phyloP scores from a whole-genome alignment of 495 filamentous ascomycete genomes.

The Neurospora sublineolata region DNA sequence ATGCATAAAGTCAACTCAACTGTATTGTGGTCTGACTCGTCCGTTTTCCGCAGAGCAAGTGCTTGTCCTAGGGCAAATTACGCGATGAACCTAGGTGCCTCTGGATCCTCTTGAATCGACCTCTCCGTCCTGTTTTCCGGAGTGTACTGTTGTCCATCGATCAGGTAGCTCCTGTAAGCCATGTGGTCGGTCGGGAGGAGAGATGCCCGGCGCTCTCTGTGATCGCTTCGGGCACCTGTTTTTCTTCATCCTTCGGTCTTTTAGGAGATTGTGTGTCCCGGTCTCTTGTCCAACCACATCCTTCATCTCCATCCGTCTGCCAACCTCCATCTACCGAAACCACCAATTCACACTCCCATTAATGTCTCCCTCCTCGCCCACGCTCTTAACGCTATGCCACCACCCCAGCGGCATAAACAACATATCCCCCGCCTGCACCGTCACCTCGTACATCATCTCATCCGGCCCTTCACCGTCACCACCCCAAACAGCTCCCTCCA shows the following conservation, averaged over 20 bases:
- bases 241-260: no score
- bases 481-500: constrained; percentile 64
- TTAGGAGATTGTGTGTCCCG: no score
- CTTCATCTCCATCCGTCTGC: no score
- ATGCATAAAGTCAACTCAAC: background rate
- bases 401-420: constrained; percentile 85
- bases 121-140: background rate
- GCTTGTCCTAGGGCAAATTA: background rate
- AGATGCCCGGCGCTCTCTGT: background rate
- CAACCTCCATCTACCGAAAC: constrained; percentile 41
- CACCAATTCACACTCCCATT: constrained; percentile 77
- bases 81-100: background rate
- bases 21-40: background rate
- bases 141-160: background rate
- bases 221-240: background rate
- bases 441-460: constrained; percentile 32
- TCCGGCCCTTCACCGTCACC: background rate
- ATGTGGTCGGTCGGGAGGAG: background rate
- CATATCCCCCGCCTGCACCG: constrained; percentile 54
- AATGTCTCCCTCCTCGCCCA: constrained; percentile 19
- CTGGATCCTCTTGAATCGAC: background rate
- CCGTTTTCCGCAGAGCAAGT: background rate
- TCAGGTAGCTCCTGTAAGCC: background rate
- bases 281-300: background rate
- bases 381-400: constrained; percentile 89